Percentiles rank a stretch among this genome's conserved stretches.
phyloP scores from a whole-genome alignment of 2,329 filamentous ascomycete genomes.

The Fusarium keratoplasticum region DNA sequence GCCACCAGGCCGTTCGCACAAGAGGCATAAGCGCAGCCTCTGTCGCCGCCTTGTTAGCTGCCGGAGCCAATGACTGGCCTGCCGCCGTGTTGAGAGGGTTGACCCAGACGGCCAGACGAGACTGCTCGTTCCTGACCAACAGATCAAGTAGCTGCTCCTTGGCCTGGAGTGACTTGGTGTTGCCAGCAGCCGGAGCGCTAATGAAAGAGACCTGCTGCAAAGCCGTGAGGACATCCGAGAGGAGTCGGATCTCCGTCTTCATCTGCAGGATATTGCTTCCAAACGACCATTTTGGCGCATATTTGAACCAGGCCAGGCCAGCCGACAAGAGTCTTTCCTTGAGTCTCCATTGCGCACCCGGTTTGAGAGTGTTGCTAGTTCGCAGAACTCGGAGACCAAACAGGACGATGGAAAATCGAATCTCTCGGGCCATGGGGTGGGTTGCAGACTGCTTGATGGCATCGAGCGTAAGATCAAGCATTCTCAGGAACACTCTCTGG shows the following conservation, averaged over 20 bases:
- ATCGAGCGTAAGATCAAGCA: conserved; percentile 83
- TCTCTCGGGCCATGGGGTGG: conserved; percentile 90
- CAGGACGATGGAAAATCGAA: conserved; percentile 89
- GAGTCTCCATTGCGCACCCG: conserved; percentile 78
- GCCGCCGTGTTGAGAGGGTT: conserved; percentile 76
- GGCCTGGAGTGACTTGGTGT: conserved; percentile 73
- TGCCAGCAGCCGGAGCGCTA: conserved; percentile 63
- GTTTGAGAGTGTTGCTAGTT: conserved; percentile 74
- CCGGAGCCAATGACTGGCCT: conserved; percentile 52
- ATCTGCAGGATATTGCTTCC: conserved; percentile 93
- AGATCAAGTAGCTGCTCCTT: conserved; percentile 88
- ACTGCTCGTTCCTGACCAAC: conserved; percentile 86
- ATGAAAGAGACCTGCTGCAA: conserved; percentile 74
- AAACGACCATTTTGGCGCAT: conserved; percentile 90
- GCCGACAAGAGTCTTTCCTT: conserved; percentile 92
- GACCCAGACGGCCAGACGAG: conserved; percentile 88
- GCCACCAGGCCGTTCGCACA: conserved; percentile 85
- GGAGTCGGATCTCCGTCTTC: conserved; percentile 88
- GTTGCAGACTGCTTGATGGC: conserved; percentile 76
- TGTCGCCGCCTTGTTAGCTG: conserved; percentile 53
- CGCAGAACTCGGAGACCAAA: conserved; percentile 84
- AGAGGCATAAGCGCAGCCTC: conserved; percentile 69
- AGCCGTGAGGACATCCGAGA: conserved; percentile 78
- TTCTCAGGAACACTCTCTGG: conserved; percentile 82
- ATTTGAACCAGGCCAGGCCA: conserved; percentile 88